These are phyloP conservation scores for Cryptococcus wingfieldii DNA, from an alignment of 1,284 basidiomycete species.

Conservation along the genomic window DNA sequence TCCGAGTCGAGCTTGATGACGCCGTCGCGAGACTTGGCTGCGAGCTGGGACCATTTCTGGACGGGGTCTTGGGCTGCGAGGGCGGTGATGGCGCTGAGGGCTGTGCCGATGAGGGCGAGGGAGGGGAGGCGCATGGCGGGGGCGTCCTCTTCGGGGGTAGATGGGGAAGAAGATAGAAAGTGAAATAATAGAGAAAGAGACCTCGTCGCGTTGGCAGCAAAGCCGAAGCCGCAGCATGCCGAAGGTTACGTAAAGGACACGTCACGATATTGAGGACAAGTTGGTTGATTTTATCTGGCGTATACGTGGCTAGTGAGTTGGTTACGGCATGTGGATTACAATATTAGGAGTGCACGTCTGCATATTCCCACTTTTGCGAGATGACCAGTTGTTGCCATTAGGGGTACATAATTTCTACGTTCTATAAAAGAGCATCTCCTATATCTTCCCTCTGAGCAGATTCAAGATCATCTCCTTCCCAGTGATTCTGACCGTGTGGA, in stretches of 20 bases:
- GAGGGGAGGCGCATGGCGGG: no score
- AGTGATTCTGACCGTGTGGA: conserved; percentile 72
- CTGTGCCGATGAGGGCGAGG: no score
- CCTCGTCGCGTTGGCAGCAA: not conserved
- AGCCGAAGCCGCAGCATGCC: not conserved
- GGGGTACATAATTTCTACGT: no score
- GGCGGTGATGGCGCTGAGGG: not conserved
- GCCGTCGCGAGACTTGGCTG: conserved; percentile 63
- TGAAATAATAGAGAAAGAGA: not conserved
- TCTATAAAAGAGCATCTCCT: conserved; percentile 17
- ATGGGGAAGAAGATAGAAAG: no score
- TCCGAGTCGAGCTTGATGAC: conserved; percentile 71
- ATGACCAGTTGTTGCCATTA: no score
- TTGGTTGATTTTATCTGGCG: no score
- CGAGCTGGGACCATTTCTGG: conserved; percentile 53
- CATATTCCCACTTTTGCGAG: no score
- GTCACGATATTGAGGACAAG: no score
- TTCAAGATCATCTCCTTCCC: conserved; percentile 78
- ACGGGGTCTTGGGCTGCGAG: conserved; percentile 20
- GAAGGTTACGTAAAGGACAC: not conserved
- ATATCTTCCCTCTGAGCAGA: conserved; percentile 78
- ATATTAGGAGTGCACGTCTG: no score
- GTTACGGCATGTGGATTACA: no score
- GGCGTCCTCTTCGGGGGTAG: no score
- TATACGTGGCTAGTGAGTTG: no score